Evolutionary conservation across 768 basidiomycete species (phyloP).

Genomic region (Phaeotremella fagi): DNA sequence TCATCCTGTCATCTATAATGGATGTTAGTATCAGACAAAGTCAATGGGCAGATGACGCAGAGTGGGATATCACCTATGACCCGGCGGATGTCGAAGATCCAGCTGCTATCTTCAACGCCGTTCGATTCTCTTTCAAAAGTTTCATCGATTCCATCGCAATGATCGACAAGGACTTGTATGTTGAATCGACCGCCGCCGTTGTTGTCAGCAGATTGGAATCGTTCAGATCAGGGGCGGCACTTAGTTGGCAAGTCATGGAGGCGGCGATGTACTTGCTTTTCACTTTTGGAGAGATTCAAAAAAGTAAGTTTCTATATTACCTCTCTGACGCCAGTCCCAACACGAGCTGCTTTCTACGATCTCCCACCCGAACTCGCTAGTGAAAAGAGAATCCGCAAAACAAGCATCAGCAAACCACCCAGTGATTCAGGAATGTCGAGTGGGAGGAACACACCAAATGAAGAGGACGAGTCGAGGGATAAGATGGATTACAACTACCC

Average conservation of each 20-base stretch:
- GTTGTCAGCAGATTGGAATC: constrained; percentile 70
- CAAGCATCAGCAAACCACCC: constrained; percentile 30
- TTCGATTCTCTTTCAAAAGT: constrained; percentile 61
- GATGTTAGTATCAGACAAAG: constrained; percentile 77
- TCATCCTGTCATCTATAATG: constrained; percentile 73
- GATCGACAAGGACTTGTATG: constrained; percentile 81
- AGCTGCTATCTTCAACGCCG: constrained; percentile 69
- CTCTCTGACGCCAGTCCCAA: constrained; percentile 55
- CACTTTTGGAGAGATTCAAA: constrained; percentile 83
- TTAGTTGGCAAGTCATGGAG: constrained; percentile 91
- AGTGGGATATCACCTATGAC: constrained; percentile 58
- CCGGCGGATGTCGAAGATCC: constrained; percentile 80
- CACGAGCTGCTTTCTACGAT: constrained; percentile 79
- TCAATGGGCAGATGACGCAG: constrained; percentile 64
- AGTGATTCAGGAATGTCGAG: constrained; percentile 19
- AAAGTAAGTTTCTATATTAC: constrained; percentile 57
- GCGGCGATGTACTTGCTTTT: constrained; percentile 88
- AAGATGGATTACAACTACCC: constrained; percentile 57
- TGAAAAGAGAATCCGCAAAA: constrained; percentile 48
- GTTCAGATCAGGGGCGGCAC: constrained; percentile 56
- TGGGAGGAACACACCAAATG: constrained; percentile 33
- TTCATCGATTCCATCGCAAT: constrained; percentile 73
- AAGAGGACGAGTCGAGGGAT: constrained; percentile 7
- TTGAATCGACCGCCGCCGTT: constrained; percentile 66
- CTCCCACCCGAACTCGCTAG: constrained; percentile 60